A percentile compares a stretch with the other conserved stretches of the same genome.
phyloP scores from a whole-genome alignment of 257 asterid species.

The Solanum medicagineum region DNA sequence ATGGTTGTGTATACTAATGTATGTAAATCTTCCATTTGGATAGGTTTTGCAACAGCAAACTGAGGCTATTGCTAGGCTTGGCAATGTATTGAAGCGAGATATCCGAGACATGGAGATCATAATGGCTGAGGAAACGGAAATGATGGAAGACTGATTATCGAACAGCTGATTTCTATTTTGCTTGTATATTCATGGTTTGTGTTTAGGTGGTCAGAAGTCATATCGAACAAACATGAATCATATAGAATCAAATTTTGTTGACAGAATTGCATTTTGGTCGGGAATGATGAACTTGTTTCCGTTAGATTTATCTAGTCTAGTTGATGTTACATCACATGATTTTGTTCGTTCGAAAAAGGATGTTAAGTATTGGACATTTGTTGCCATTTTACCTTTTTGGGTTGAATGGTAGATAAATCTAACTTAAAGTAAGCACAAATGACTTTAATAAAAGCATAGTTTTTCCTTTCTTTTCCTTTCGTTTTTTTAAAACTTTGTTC shows the following conservation, averaged over 20 bases:
- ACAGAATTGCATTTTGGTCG: not conserved
- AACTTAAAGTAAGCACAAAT: not conserved
- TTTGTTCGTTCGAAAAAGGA: not conserved
- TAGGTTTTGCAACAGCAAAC: slow-evolving; percentile 95
- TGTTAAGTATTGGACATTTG: not conserved
- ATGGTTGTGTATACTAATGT: not conserved
- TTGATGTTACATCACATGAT: not conserved
- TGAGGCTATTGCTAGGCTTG: slow-evolving; percentile 80
- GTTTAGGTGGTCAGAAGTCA: not conserved
- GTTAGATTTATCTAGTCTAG: not conserved
- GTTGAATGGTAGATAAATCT: not conserved
- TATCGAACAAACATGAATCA: not conserved
- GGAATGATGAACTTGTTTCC: not conserved
- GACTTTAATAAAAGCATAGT: not conserved
- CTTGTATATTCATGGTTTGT: not conserved
- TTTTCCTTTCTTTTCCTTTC: too few relatives aligned
- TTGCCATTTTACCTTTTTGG: not conserved
- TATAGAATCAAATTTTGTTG: not conserved
- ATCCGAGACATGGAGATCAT: slow-evolving; percentile 83
- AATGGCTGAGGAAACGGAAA: slow-evolving; percentile 73
- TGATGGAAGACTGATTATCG: slow-evolving; percentile 21
- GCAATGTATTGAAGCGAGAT: slow-evolving; percentile 77
- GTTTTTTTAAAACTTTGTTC: too few relatives aligned
- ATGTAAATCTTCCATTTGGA: not conserved
- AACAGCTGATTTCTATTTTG: not conserved